phyloP scores from a whole-genome alignment of 208 protist genomes.

The Trypanosoma cruzi region DNA sequence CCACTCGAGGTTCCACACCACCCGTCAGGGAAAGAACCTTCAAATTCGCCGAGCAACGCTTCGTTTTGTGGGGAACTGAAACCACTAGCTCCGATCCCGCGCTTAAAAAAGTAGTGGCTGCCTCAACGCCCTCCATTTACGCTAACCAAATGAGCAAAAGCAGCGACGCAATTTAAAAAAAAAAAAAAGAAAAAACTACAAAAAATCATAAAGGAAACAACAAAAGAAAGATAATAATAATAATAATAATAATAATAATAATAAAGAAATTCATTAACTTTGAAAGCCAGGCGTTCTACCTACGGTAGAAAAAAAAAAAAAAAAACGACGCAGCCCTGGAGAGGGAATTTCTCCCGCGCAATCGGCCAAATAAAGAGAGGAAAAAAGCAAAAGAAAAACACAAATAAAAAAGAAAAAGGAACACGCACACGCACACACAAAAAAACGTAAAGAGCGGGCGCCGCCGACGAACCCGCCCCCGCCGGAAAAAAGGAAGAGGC shows the following conservation, averaged over 20 bases:
- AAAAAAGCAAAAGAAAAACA: too few species aligned
- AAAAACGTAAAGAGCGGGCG: too few species aligned
- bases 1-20: slow-evolving; percentile 59
- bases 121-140: slow-evolving; percentile 12
- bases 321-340: too few species aligned
- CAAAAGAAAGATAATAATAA: slow-evolving; percentile 13
- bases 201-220: not conserved
- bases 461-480: too few species aligned
- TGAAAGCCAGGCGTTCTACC: not conserved
- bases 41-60: slow-evolving; percentile 50
- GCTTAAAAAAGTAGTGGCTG: slow-evolving; percentile 25
- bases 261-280: not conserved
- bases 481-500: too few species aligned
- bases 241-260: not conserved
- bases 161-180: slow-evolving; percentile 11
- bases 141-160: not conserved
- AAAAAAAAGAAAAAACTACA: slow-evolving; percentile 15
- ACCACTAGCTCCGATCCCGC: slow-evolving; percentile 66
- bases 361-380: too few species aligned
- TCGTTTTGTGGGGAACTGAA: slow-evolving; percentile 48
- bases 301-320: not conserved
- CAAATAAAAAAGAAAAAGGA: too few species aligned
- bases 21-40: slow-evolving; percentile 45
- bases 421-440: too few species aligned
- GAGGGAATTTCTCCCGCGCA: too few species aligned